Conservation (phyloP, 495 filamentous ascomycete genomes). For the Neurospora sp. region DNA sequence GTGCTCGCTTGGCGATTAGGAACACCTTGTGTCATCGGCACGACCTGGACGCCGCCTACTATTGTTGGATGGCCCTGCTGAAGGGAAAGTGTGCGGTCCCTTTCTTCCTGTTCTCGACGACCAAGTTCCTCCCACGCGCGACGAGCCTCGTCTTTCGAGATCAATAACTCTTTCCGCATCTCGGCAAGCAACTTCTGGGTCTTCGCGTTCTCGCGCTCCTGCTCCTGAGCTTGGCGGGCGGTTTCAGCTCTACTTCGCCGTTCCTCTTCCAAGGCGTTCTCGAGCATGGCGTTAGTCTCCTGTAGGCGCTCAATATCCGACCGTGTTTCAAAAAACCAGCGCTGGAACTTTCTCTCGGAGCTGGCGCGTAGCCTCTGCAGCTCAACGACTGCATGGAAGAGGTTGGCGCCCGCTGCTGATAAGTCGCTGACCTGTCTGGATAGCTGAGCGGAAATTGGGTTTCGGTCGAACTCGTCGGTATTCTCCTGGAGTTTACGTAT, state of each 20-base stretch:
- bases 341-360: slow-evolving; percentile 93
- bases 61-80: slow-evolving; percentile 80
- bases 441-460: slow-evolving; percentile 78
- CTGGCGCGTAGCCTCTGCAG: slow-evolving; percentile 90
- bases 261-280: slow-evolving; percentile 63
- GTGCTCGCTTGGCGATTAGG: slow-evolving; percentile 53
- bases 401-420: slow-evolving; percentile 89
- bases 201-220: slow-evolving; percentile 55
- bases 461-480: slow-evolving; percentile 67
- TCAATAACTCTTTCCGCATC: slow-evolving; percentile 81
- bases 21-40: slow-evolving; percentile 78
- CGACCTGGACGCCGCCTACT: slow-evolving; percentile 91
- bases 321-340: slow-evolving; percentile 95
- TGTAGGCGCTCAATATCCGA: slow-evolving; percentile 75
- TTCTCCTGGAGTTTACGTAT: slow-evolving; percentile 86
- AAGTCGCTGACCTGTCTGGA: slow-evolving; percentile 90
- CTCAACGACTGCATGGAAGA: slow-evolving; percentile 96
- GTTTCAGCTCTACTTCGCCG: slow-evolving; percentile 57
- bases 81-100: slow-evolving; percentile 78
- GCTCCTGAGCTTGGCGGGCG: slow-evolving; percentile 48
- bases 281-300: slow-evolving; percentile 74
- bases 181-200: slow-evolving; percentile 69
- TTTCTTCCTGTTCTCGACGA: slow-evolving; percentile 84
- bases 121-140: slow-evolving; percentile 97
- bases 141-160: slow-evolving; percentile 92